Base-by-base conservation (phyloP, 345 rosid species). In the Eucalyptus tenuipes region DNA sequence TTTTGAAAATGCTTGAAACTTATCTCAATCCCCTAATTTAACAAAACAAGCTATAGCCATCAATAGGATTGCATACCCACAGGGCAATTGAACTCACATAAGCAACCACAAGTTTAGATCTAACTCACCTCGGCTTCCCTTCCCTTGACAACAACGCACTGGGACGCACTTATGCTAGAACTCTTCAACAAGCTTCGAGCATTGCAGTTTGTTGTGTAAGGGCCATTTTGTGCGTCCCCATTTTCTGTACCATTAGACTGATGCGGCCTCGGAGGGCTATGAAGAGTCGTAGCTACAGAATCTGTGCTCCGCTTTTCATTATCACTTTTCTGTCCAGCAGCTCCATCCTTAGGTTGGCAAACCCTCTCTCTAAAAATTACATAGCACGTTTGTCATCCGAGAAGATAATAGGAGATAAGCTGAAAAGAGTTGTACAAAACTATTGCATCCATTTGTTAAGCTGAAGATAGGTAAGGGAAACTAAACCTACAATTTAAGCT, bases 111-210 rank as follows among this genome's bases (percentile, higher is more conserved):
- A 52, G 42, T 53, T 86, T 53, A 86, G 87, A 86, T 86, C 64
- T 33, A 86, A 59, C 86, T 88, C 59, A 86, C 90, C 87, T 89
- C 87, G 6, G 87, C 49, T 87, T 47, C 86, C 87, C 88, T 94
- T 84, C 88, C 92, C 90, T 94, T 89, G 87, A 93, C 92, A 66
- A 92, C 97, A 47, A 97, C 92, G 85, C 99, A 97, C 91, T 97
- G 95, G 87, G 99, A 97, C 89, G 94, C 99, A 89, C 99, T 98
- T 87, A 98, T 98, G 92, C 99, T 98, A 61, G 96, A 97, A 91
- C 99, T 98, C 93, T 98, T 98, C 93, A 97, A 90, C 84, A 98
- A 90, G 94, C 95, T 94, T 40, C 97, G 96, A 17, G 92, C 92
- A 47, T 94, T 94, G 90, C 89, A 88, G 87, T 92, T 94, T 31